Percentiles rank a stretch among this genome's conserved stretches.
These are phyloP conservation scores for Nannochloropsis salina DNA, from an alignment of 108 stramenopile genomes.

Conservation along the genomic window DNA sequence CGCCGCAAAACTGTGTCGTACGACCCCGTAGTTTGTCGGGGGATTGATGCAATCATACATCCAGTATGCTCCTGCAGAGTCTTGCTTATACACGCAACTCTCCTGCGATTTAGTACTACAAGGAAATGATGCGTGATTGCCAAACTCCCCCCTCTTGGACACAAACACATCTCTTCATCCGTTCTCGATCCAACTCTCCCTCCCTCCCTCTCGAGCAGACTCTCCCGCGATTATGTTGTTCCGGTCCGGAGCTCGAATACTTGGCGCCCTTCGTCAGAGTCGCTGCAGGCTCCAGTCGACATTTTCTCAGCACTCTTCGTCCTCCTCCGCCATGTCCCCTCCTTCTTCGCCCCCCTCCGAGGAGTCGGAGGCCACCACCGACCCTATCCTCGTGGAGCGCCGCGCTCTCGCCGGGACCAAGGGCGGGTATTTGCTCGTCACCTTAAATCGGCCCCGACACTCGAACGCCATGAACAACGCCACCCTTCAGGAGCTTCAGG, in stretches of 20 bases:
- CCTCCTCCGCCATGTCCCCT: background rate
- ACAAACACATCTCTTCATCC: too few relatives aligned
- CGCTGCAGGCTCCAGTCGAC: too few relatives aligned
- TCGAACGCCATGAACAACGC: background rate
- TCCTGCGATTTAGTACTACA: too few relatives aligned
- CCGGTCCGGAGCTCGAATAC: too few relatives aligned
- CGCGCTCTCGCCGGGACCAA: background rate
- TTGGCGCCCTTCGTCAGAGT: too few relatives aligned
- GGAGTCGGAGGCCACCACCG: background rate
- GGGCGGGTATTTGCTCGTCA: background rate
- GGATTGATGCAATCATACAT: constrained; percentile 8
- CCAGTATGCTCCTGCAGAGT: background rate
- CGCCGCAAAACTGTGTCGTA: background rate
- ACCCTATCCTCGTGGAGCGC: constrained; percentile 5
- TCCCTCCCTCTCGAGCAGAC: too few relatives aligned
- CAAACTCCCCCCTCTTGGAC: too few relatives aligned
- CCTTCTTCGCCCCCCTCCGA: background rate
- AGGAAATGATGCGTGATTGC: too few relatives aligned
- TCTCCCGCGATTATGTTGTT: too few relatives aligned
- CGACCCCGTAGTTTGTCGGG: background rate
- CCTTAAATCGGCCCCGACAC: background rate
- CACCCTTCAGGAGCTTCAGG: background rate
- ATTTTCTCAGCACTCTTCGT: background rate
- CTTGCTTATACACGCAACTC: too few relatives aligned
- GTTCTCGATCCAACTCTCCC: too few relatives aligned